A percentile compares a stretch with the other conserved stretches of the same genome.
Evolutionary conservation across 2,329 filamentous ascomycete species (phyloP).

Genomic region (Exophiala sp.): DNA sequence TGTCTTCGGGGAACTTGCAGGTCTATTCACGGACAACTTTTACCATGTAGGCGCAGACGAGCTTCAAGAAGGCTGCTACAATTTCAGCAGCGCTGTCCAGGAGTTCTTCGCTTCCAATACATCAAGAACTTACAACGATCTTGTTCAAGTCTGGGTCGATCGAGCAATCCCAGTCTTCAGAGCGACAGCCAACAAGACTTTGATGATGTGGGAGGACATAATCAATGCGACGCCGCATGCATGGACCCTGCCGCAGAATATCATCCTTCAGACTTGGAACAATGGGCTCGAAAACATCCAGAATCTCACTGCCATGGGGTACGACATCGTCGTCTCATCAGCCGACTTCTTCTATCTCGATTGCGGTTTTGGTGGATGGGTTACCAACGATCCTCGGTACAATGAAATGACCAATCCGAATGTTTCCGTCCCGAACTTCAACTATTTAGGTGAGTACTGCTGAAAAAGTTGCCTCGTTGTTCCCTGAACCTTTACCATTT

Average conservation of each 20-base stretch:
- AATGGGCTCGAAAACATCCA: conserved; percentile 50
- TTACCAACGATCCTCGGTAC: conserved; percentile 56
- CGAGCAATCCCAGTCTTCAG: conserved; percentile 51
- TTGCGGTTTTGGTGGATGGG: conserved; percentile 53
- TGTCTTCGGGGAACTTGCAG: conserved; percentile 53
- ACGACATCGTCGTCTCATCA: conserved; percentile 56
- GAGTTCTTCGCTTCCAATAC: conserved; percentile 51
- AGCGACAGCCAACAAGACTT: conserved; percentile 43
- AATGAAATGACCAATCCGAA: conserved; percentile 53
- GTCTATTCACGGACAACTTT: conserved; percentile 50
- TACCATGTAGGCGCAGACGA: conserved; percentile 58
- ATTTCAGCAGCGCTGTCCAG: conserved; percentile 50
- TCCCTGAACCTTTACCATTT: no score
- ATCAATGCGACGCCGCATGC: conserved; percentile 45
- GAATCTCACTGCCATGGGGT: conserved; percentile 50
- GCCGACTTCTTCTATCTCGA: conserved; percentile 57
- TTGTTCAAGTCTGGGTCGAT: conserved; percentile 55
- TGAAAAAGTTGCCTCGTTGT: no score
- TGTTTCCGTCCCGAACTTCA: conserved; percentile 45
- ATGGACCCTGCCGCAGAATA: conserved; percentile 45
- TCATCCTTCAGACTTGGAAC: conserved; percentile 57
- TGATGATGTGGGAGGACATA: conserved; percentile 59
- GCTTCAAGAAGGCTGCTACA: conserved; percentile 56
- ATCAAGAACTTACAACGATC: conserved; percentile 50
- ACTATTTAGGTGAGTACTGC: conserved; percentile 44